A percentile compares a stretch with the other conserved stretches of the same genome.
These are phyloP conservation scores for Phytophthora agathidicida DNA, from an alignment of 352 stramenopile genomes.

Conservation along the genomic window DNA sequence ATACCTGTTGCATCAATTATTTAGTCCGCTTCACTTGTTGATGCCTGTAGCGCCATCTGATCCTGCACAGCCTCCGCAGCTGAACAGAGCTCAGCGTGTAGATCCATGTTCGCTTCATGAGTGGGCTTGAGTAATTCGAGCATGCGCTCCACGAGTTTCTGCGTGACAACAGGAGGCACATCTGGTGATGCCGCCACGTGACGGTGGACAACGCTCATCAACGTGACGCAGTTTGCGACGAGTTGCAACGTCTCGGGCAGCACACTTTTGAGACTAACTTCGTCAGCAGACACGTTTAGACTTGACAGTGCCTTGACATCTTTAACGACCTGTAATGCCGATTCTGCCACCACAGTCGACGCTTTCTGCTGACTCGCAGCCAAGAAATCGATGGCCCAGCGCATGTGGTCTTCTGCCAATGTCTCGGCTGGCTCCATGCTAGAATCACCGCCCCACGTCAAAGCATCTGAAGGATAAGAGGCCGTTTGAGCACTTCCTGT, in stretches of 20 bases:
- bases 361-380: constrained; percentile 48
- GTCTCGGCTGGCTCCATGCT: constrained; percentile 20
- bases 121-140: constrained; percentile 62
- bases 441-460: constrained; percentile 5
- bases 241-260: constrained; percentile 55
- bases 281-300: neutral
- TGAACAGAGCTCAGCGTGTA: constrained; percentile 59
- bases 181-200: constrained; percentile 24
- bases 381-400: constrained; percentile 71
- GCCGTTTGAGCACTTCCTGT: neutral
- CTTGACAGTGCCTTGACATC: constrained; percentile 18
- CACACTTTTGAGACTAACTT: constrained; percentile 12
- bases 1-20: neutral
- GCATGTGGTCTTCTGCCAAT: constrained; percentile 60
- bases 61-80: constrained; percentile 40
- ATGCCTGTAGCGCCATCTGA: constrained; percentile 30
- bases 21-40: constrained; percentile 17
- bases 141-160: constrained; percentile 69
- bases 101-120: constrained; percentile 65
- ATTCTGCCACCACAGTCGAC: constrained; percentile 29
- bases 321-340: constrained; percentile 18
- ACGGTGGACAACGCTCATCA: constrained; percentile 59
- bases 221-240: constrained; percentile 56
- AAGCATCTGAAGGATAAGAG: constrained; percentile 9
- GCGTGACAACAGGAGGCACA: constrained; percentile 54